phyloP scores from a whole-genome alignment of 2,329 filamentous ascomycete species.

The Zymoseptoria brevis region DNA sequence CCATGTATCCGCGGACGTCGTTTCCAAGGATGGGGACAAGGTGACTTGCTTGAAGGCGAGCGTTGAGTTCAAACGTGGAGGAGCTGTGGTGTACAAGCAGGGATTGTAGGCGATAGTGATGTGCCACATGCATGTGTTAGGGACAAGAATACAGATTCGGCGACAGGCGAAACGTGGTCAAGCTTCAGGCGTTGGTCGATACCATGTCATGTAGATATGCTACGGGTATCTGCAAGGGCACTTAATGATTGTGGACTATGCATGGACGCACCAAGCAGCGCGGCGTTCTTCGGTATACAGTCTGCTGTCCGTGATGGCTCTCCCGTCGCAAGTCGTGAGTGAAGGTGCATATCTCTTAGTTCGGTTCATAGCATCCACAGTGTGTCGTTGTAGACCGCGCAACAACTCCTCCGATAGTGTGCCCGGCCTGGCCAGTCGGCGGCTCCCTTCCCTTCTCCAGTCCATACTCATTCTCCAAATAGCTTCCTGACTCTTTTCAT shows the following conservation, averaged over 20 bases:
- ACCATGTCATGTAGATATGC: background rate
- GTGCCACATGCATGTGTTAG: background rate
- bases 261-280: background rate
- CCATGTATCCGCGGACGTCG: conserved; percentile 79
- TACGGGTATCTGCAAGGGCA: background rate
- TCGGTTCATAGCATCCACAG: background rate
- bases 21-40: conserved; percentile 60
- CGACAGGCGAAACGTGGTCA: background rate
- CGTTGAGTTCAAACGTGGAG: conserved; percentile 51
- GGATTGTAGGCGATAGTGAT: conserved; percentile 11
- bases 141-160: background rate
- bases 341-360: background rate
- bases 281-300: background rate
- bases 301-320: background rate
- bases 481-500: conserved; percentile 73
- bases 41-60: conserved; percentile 82
- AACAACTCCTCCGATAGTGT: background rate
- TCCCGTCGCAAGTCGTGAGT: background rate
- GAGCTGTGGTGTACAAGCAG: conserved; percentile 19
- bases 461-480: conserved; percentile 56
- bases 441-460: background rate
- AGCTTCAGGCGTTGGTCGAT: background rate
- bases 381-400: background rate
- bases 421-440: background rate
- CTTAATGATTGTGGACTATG: background rate